phyloP scores from a whole-genome alignment of 2,329 filamentous ascomycete genomes.

The Penicillium sp. region DNA sequence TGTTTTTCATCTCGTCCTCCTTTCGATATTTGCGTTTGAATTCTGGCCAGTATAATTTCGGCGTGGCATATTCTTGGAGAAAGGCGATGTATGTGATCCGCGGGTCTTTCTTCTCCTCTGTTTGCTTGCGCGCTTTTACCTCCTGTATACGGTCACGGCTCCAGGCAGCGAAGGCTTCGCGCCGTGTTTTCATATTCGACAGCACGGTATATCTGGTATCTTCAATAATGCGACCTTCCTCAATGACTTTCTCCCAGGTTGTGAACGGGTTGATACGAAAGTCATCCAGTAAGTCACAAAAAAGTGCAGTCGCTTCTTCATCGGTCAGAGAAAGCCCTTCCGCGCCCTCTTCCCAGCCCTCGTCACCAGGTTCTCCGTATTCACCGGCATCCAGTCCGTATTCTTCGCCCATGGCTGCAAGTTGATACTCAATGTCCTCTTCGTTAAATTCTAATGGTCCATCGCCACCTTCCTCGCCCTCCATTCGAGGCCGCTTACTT shows the following conservation, averaged over 20 bases:
- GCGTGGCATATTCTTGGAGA: constrained; percentile 74
- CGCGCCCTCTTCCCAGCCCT: constrained; percentile 64
- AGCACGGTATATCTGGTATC: constrained; percentile 84
- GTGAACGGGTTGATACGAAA: constrained; percentile 78
- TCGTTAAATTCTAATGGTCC: constrained; percentile 76
- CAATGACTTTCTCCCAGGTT: constrained; percentile 84
- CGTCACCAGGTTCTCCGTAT: constrained; percentile 60
- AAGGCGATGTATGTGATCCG: constrained; percentile 77
- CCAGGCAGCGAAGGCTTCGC: constrained; percentile 83
- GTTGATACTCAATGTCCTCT: constrained; percentile 88
- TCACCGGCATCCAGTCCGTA: constrained; percentile 74
- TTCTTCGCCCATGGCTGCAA: constrained; percentile 84
- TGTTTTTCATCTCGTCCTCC: constrained; percentile 65
- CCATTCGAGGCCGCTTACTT: constrained; percentile 49
- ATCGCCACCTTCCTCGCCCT: constrained; percentile 44
- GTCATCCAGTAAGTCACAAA: constrained; percentile 83
- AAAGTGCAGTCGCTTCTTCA: constrained; percentile 71
- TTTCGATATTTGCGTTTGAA: constrained; percentile 89
- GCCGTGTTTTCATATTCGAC: constrained; percentile 72
- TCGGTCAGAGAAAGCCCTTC: constrained; percentile 68
- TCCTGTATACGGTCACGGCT: constrained; percentile 69
- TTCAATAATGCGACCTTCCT: constrained; percentile 75
- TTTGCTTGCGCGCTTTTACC: constrained; percentile 68
- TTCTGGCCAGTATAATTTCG: constrained; percentile 95
- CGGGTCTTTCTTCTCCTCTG: constrained; percentile 77